phyloP scores from a whole-genome alignment of 257 asterid species.

The Hygrophila difformis region DNA sequence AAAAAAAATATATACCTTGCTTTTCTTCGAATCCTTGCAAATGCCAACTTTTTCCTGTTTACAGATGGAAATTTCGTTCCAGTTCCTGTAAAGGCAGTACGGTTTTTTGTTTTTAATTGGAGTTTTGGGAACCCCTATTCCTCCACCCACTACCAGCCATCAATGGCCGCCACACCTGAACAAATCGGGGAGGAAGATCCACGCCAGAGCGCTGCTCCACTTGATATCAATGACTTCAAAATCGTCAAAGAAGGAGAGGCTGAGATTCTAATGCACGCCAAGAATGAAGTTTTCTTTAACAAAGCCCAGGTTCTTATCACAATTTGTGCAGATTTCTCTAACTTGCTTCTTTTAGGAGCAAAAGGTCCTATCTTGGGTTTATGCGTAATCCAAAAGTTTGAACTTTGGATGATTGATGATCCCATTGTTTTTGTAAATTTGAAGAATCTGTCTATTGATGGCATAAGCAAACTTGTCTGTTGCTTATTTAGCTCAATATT shows the following conservation, averaged over 20 bases:
- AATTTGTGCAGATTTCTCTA: too few species aligned
- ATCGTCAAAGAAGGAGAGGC: constrained; percentile 91
- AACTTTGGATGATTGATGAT: too few species aligned
- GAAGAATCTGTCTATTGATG: too few species aligned
- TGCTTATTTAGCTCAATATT: not conserved
- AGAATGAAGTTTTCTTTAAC: constrained; percentile 83
- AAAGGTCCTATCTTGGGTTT: too few species aligned
- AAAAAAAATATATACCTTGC: constrained; percentile 21
- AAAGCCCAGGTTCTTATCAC: constrained; percentile 60
- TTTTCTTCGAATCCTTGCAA: constrained; percentile 19
- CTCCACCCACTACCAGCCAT: constrained; percentile 14
- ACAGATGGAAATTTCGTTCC: constrained; percentile 19
- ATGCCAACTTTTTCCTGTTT: constrained; percentile 19
- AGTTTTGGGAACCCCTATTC: constrained; percentile 23
- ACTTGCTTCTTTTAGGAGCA: too few species aligned
- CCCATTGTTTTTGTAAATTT: too few species aligned
- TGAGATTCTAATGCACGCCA: constrained; percentile 83
- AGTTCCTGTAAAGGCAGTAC: constrained; percentile 7
- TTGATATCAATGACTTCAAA: constrained; percentile 57
- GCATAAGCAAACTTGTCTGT: too few species aligned
- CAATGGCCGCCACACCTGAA: too few species aligned
- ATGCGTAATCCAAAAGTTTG: too few species aligned
- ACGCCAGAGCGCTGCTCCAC: too few species aligned
- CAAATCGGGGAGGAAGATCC: too few species aligned
- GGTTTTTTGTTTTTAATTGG: constrained; percentile 7